These are phyloP conservation scores for Termitomyces sp. DNA, from an alignment of 768 basidiomycete genomes.

Conservation along the genomic window DNA sequence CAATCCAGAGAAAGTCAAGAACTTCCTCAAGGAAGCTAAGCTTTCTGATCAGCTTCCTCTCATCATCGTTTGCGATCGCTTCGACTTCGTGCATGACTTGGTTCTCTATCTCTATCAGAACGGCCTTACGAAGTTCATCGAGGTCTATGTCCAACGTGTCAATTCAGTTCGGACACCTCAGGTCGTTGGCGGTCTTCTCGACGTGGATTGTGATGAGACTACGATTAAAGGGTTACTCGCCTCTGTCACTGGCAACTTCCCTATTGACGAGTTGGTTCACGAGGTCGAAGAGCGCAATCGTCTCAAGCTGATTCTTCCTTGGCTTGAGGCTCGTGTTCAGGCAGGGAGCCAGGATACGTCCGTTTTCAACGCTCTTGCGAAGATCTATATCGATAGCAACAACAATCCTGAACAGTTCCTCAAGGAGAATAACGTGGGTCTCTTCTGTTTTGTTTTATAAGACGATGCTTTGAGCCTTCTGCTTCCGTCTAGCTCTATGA, in stretches of 20 bases:
- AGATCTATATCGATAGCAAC: conserved; percentile 98
- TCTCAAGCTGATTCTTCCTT: conserved; percentile 94
- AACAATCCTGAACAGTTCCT: conserved; percentile 97
- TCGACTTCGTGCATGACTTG: conserved; percentile 99
- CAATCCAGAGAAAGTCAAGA: conserved; percentile 99
- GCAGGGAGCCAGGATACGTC: conserved; percentile 93
- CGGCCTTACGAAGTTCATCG: conserved; percentile 93
- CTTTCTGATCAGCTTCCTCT: conserved; percentile 94
- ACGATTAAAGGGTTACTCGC: conserved; percentile 94
- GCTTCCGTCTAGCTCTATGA: conserved; percentile 74
- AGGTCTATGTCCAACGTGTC: conserved; percentile 99
- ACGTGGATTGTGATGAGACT: conserved; percentile 96
- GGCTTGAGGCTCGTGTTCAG: conserved; percentile 92
- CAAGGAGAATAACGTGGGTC: conserved; percentile 94
- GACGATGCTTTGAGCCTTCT: not conserved
- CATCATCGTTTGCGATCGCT: conserved; percentile 99
- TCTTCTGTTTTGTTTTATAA: not conserved
- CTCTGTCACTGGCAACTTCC: conserved; percentile 95
- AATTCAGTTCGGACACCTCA: conserved; percentile 97
- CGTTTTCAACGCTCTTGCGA: conserved; percentile 95
- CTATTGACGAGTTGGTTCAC: conserved; percentile 94
- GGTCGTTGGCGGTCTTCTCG: conserved; percentile 93
- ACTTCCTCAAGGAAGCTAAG: conserved; percentile 99
- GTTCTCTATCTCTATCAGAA: conserved; percentile 99
- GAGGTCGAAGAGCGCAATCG: conserved; percentile 97